Percentiles rank a stretch among this genome's conserved stretches.
phyloP scores from a whole-genome alignment of 306 rosid species.

The Vachellia pachyceras region DNA sequence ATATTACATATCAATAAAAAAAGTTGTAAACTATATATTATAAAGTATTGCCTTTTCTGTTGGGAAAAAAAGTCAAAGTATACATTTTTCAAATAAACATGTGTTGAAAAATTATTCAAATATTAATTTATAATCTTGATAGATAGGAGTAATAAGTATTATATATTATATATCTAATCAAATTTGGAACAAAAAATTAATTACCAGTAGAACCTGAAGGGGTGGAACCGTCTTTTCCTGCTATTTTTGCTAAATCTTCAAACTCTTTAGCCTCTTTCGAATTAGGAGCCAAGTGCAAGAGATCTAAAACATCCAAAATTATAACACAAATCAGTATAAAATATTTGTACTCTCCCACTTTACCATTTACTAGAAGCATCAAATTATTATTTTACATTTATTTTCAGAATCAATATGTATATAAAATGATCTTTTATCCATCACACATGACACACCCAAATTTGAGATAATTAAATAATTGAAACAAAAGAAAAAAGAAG shows the following conservation, averaged over 20 bases:
- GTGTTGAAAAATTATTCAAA: background rate
- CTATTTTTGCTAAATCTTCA: background rate
- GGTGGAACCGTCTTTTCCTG: background rate
- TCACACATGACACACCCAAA: too few species aligned
- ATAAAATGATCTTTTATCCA: too few species aligned
- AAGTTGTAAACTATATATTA: too few species aligned
- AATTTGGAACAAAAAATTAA: background rate
- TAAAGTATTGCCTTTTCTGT: too few species aligned
- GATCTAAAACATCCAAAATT: background rate
- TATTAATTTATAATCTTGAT: background rate
- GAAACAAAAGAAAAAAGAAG: too few species aligned
- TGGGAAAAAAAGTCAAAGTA: too few species aligned
- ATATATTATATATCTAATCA: background rate
- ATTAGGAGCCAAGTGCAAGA: constrained; percentile 8
- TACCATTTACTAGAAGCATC: background rate
- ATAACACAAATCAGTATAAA: background rate
- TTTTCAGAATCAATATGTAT: too few species aligned
- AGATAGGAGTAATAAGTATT: background rate
- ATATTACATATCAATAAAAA: too few species aligned
- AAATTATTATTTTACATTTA: too few species aligned
- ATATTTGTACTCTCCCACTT: background rate
- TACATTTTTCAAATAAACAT: background rate
- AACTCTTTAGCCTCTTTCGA: background rate
- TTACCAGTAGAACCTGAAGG: background rate
- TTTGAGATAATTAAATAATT: too few species aligned